Evolutionary conservation across 2,329 filamentous ascomycete genomes (phyloP).

Genomic region (Lasiodiplodia sp.): DNA sequence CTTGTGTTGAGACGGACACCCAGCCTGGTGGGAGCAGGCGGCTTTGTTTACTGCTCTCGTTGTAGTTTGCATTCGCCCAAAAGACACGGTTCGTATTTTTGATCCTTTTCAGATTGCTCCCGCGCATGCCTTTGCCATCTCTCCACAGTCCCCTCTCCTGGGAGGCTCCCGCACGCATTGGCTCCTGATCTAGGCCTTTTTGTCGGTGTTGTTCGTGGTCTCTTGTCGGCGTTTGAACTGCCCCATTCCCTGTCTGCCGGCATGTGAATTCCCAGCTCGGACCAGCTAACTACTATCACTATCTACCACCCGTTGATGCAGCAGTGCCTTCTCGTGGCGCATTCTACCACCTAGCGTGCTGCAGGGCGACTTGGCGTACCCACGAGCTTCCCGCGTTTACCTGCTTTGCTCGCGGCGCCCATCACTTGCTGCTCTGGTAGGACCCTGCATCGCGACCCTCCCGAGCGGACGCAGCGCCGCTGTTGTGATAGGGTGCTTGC

Average conservation of each 20-base stretch:
- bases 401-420: not conserved
- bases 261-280: not conserved
- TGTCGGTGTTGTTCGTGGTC: not conserved
- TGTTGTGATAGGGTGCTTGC: not conserved
- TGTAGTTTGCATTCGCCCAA: not conserved
- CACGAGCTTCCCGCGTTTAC: not conserved
- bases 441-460: conserved; percentile 4
- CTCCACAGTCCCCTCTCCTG: no score
- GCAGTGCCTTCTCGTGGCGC: not conserved
- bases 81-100: not conserved
- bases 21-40: not conserved
- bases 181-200: not conserved
- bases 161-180: no score
- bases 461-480: no score
- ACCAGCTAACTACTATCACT: not conserved
- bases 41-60: conserved; percentile 1
- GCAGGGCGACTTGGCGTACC: not conserved
- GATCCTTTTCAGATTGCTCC: not conserved
- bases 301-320: no score
- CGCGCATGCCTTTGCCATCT: not conserved
- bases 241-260: not conserved
- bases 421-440: conserved; percentile 2
- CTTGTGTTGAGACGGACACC: not conserved
- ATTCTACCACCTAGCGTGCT: not conserved
- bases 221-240: not conserved